Evolutionary conservation across 108 stramenopile species (phyloP), one percentile per base, ranked within the genome.

Genomic region (Thalassiosira profunda): DNA sequence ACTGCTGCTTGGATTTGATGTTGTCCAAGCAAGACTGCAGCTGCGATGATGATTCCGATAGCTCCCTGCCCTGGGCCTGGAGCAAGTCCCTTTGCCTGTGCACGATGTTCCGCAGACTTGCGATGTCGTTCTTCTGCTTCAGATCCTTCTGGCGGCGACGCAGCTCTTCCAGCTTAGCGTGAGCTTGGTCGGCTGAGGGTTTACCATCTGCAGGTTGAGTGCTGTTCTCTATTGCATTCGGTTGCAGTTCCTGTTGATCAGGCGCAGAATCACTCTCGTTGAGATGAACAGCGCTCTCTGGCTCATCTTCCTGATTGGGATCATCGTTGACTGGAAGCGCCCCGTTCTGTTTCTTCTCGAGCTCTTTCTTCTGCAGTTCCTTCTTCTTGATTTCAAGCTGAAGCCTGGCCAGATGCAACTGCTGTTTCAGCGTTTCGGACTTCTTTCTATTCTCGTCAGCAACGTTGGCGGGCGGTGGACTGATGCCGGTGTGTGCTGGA

Each of bases 341-440:
- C 58, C 37, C 3, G 38, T 58, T 40, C 4, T 26, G 41, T 29
- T 58, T 58, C 40, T 37, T 58, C 37, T 25, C 58, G 14, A 58
- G 58, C 23, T 23, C 58, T 15, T 28, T 58, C 38, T 53, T 52
- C n/a, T 24, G 52, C 15, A 52, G 37, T 29, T 75, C 63, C 29
- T 75, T 75, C 59, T 67, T 75, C 31, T 61, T 75, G 23, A 75
- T 53, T 52, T 75, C 77, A 31, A 79, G 46, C 29, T 58, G 46
- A 2, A 79, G 69, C 30, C 66, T 64, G 3, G 77, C 77, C 6
- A 79, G 63, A 17, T 79, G 69, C 20, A 79, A 58, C 51, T 71
- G 47, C 35, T 79, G 69, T 51, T 61, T 66, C 2, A 71, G 35
- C 40, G 68, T 52, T 43, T 79, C 48, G 51, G 76, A 62, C 31